phyloP scores from a whole-genome alignment of 2,329 filamentous ascomycete genomes.

The Alternaria metachromatica region DNA sequence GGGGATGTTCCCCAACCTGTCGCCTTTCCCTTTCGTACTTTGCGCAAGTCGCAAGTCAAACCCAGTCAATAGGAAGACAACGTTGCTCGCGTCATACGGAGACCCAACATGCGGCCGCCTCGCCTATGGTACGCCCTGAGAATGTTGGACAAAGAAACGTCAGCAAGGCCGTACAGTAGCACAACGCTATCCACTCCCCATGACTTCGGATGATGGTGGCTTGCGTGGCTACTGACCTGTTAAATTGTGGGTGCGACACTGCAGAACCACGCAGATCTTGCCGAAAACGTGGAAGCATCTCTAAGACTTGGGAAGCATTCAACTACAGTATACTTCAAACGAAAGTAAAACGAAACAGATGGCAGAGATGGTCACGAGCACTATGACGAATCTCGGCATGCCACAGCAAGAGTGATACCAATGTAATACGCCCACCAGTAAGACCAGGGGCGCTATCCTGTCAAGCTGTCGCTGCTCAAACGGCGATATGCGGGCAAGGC shows the following conservation, averaged over 20 bases:
- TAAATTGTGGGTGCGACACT: background rate
- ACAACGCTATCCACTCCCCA: conserved; percentile 6
- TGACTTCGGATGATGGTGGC: conserved; percentile 1
- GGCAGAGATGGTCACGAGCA: conserved; percentile 19
- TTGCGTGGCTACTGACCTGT: conserved; percentile 1
- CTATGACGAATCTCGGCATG: conserved; percentile 14
- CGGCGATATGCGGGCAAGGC: conserved; percentile 24
- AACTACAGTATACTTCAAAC: conserved; percentile 7
- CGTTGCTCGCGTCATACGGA: conserved; percentile 1
- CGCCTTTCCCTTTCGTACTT: background rate
- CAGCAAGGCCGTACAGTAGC: conserved; percentile 6
- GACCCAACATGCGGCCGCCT: conserved; percentile 6
- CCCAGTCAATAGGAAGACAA: conserved; percentile 1
- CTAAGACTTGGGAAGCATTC: background rate
- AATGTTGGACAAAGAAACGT: conserved; percentile 19
- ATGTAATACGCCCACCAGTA: conserved; percentile 7
- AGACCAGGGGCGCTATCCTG: conserved; percentile 13
- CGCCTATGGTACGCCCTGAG: conserved; percentile 14
- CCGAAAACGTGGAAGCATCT: background rate
- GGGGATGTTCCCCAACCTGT: background rate
- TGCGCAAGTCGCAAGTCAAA: background rate
- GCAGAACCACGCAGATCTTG: background rate
- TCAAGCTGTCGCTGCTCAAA: conserved; percentile 22
- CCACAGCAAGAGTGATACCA: conserved; percentile 21
- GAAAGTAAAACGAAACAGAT: conserved; percentile 16